Percentiles rank a stretch among this genome's conserved stretches.
Evolutionary conservation across 345 rosid species (phyloP).

Genomic region (Salix dunnii): DNA sequence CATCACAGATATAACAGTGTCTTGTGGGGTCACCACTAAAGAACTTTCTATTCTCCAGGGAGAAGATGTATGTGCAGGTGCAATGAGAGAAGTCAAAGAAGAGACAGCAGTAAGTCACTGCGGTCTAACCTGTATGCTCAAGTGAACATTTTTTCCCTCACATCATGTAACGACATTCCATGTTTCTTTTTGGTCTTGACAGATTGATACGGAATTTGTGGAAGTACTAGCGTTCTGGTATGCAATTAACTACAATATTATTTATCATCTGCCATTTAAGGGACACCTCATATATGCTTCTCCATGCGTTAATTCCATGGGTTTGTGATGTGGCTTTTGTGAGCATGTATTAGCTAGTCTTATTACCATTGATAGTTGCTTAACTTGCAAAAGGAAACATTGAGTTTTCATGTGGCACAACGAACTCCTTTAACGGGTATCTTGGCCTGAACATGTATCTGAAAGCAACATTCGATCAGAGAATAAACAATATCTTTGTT

Average conservation of each 20-base stretch:
- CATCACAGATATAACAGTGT: neutral
- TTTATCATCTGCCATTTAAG: neutral
- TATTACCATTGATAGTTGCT: neutral
- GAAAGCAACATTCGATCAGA: neutral
- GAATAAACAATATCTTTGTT: neutral
- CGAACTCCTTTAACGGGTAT: neutral
- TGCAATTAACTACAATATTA: neutral
- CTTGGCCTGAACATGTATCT: neutral
- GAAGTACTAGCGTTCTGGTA: constrained; percentile 88
- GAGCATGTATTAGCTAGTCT: neutral
- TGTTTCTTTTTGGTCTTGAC: constrained; percentile 20
- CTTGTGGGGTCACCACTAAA: neutral
- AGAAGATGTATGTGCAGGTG: constrained; percentile 70
- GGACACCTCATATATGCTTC: neutral
- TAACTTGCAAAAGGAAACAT: neutral
- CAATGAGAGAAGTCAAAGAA: constrained; percentile 87
- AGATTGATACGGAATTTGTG: constrained; percentile 75
- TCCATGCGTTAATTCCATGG: neutral
- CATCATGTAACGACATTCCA: neutral
- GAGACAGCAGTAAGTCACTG: constrained; percentile 74
- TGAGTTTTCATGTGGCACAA: neutral
- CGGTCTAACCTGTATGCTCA: neutral
- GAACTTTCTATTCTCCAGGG: constrained; percentile 46
- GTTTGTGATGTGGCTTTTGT: neutral
- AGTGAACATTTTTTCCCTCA: neutral